phyloP scores from a whole-genome alignment of 208 protist genomes.

The Trypanosomatidae sp. region DNA sequence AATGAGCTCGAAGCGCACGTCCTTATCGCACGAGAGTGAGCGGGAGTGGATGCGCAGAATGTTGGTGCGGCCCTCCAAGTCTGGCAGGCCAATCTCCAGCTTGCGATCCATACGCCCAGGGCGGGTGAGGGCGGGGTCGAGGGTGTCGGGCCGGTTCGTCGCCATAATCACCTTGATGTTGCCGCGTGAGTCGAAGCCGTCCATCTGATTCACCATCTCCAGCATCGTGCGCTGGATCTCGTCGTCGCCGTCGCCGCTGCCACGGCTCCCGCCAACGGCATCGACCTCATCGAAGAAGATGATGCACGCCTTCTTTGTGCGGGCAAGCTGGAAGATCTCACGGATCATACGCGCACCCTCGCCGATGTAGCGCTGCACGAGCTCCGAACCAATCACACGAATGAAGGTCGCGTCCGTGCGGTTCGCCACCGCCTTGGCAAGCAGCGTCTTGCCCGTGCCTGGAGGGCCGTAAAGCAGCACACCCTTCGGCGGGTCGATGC shows the following conservation, averaged over 20 bases:
- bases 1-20: constrained; percentile 99
- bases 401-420: constrained; percentile 99
- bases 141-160: constrained; percentile 99
- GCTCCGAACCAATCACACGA: constrained; percentile 99
- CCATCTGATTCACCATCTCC: constrained; percentile 99
- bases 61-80: constrained; percentile 97
- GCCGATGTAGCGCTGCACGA: constrained; percentile 99
- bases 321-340: constrained; percentile 99
- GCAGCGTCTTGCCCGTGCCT: constrained; percentile 99
- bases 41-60: constrained; percentile 99
- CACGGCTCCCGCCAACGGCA: constrained; percentile 97
- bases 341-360: constrained; percentile 99
- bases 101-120: constrained; percentile 99
- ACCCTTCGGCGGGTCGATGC: constrained; percentile 99
- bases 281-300: constrained; percentile 99
- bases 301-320: constrained; percentile 99
- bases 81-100: constrained; percentile 99
- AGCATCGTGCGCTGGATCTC: constrained; percentile 99
- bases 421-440: constrained; percentile 99
- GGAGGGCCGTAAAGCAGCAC: constrained; percentile 99
- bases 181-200: constrained; percentile 99
- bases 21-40: constrained; percentile 97
- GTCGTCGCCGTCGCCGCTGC: constrained; percentile 95
- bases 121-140: constrained; percentile 99
- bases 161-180: constrained; percentile 99